These are phyloP conservation scores for Leucogyrophana mollusca DNA, from an alignment of 768 basidiomycete genomes.

Conservation along the genomic window DNA sequence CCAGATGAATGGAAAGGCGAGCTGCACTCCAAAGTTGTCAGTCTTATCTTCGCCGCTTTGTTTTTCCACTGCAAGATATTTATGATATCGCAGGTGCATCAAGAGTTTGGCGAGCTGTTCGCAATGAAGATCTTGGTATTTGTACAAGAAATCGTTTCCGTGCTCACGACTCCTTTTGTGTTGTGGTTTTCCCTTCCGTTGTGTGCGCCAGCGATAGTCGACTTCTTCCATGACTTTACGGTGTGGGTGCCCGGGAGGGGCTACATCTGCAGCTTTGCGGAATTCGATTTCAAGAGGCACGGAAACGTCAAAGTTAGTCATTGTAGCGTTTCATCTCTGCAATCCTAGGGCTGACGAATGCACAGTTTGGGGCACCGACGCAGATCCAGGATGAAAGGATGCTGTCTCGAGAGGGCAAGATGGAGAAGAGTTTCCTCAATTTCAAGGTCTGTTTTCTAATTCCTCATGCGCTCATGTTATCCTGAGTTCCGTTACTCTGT, in stretches of 20 bases:
- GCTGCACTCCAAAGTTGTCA: slow-evolving; percentile 84
- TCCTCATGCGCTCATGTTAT: background rate
- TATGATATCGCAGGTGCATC: slow-evolving; percentile 61
- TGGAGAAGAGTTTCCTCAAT: slow-evolving; percentile 97
- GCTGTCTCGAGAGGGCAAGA: slow-evolving; percentile 91
- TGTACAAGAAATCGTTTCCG: slow-evolving; percentile 83
- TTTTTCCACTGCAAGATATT: slow-evolving; percentile 6
- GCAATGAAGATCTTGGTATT: slow-evolving; percentile 91
- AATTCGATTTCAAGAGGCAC: slow-evolving; percentile 95
- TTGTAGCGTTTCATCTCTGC: background rate
- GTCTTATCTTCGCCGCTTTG: slow-evolving; percentile 6
- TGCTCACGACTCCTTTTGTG: slow-evolving; percentile 91
- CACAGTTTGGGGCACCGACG: slow-evolving; percentile 83
- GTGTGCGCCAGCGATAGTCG: slow-evolving; percentile 89
- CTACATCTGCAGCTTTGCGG: slow-evolving; percentile 97
- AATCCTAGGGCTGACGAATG: background rate
- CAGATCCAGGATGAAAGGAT: slow-evolving; percentile 66
- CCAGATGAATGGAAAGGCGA: slow-evolving; percentile 89
- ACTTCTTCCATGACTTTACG: slow-evolving; percentile 98
- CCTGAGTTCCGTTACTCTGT: too few species aligned
- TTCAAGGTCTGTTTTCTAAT: slow-evolving; percentile 65
- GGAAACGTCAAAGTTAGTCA: slow-evolving; percentile 80
- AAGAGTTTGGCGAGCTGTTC: slow-evolving; percentile 90
- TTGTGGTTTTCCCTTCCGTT: slow-evolving; percentile 89
- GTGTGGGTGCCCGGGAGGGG: slow-evolving; percentile 96